Conservation (phyloP, 1,139 yeast species). For the Suhomyces chickasaworum region DNA sequence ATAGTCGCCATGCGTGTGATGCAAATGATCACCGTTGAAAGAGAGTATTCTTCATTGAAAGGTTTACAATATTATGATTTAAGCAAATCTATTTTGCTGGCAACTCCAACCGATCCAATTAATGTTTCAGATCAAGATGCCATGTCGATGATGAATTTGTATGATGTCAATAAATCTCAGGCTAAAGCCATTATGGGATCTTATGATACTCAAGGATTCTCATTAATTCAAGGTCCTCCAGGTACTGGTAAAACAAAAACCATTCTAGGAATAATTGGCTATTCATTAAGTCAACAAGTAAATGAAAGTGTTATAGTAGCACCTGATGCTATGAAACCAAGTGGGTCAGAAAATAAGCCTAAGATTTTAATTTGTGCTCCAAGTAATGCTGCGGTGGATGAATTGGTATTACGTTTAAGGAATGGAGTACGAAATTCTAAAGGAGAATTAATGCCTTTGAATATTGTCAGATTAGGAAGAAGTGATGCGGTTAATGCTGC, state of each 20-base stretch:
- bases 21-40: slow-evolving; percentile 89
- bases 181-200: slow-evolving; percentile 86
- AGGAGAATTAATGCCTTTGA: slow-evolving; percentile 65
- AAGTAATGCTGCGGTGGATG: slow-evolving; percentile 98
- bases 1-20: slow-evolving; percentile 71
- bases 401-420: slow-evolving; percentile 81
- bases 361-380: slow-evolving; percentile 92
- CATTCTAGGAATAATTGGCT: slow-evolving; percentile 87
- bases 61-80: slow-evolving; percentile 84
- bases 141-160: slow-evolving; percentile 42
- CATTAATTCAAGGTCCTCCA: slow-evolving; percentile 95
- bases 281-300: slow-evolving; percentile 48
- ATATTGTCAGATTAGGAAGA: slow-evolving; percentile 86
- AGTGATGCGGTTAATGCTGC: slow-evolving; percentile 85
- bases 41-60: slow-evolving; percentile 83
- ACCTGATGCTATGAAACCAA: slow-evolving; percentile 27
- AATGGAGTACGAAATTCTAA: slow-evolving; percentile 63
- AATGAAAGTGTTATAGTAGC: slow-evolving; percentile 34
- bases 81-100: slow-evolving; percentile 61
- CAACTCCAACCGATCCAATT: slow-evolving; percentile 55
- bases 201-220: slow-evolving; percentile 68
- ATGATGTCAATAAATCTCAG: slow-evolving; percentile 80
- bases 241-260: slow-evolving; percentile 99
- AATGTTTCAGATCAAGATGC: slow-evolving; percentile 40
- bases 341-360: slow-evolving; percentile 20